Base-by-base conservation (phyloP, 176 grass and related monocot species). In the Chrysopogon serrulatus region DNA sequence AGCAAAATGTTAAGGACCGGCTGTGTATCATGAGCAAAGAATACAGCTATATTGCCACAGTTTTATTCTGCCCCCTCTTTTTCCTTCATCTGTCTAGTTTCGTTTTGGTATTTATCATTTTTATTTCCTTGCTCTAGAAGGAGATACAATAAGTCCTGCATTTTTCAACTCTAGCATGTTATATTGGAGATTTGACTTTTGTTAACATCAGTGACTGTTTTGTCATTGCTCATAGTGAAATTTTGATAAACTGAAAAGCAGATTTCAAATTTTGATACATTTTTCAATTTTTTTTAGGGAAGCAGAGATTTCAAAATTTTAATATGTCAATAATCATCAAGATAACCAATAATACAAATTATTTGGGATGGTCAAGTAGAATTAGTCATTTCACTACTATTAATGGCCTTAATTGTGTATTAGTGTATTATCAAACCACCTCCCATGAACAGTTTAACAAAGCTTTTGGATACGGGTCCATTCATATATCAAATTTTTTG, bases 1-100 rank as follows among this genome's bases (percentile, higher is more conserved):
- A 86, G 83, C 57, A 39, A 88, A 86, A 49, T 40, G 10, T 67
- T 86, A 34, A 92, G 74, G 62, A 73, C 12, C 17, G 73, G 36
- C 11, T 83, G 10, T 70, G 8, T 84, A 27, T 81, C 43, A 67
- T 17, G 53, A 73, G 10, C 43, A 90, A 84, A 33, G 30, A 57
- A 83, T 76, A 76, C 68, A 59, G 21, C 53, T 63, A 77, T 82
- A 43, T 77, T 21, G 37, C 2, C 34, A 42, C 13, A 56, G 24
- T 27, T 57, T 51, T 51, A 19, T 41, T 19, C 19, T 37, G 66
- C 9, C 4, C 27, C 31, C 71, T 9, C 6, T n/a, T 35, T 67
- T 68, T 59, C 26, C 26, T 82, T 57, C 47, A 76, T 57, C 14
- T 56, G 35, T 43, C 14, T 28, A 59, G 47, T 69, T 82, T 51